phyloP scores from a whole-genome alignment of 352 stramenopile genomes.

The Phytopythium sindhum region DNA sequence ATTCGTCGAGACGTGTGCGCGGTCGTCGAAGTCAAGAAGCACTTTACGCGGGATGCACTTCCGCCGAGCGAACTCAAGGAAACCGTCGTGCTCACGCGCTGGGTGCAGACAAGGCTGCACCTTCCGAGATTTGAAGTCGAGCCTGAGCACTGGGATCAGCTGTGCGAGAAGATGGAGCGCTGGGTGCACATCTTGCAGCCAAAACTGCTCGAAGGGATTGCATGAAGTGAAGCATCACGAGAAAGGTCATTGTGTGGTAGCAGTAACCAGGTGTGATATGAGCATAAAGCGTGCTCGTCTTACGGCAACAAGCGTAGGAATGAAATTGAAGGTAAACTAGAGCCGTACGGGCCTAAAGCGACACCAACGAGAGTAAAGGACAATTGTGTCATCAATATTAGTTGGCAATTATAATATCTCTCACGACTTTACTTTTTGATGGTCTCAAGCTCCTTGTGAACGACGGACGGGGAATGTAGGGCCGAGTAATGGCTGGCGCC shows the following conservation, averaged over 20 bases:
- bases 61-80: not conserved
- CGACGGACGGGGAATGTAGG: not conserved
- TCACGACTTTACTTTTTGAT: not conserved
- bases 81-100: constrained; percentile 18
- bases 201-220: constrained; percentile 9
- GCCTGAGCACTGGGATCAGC: constrained; percentile 9
- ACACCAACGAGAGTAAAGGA: not conserved
- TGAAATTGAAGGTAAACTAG: not conserved
- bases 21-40: constrained; percentile 15
- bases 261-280: not conserved
- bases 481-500: not conserved
- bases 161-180: constrained; percentile 14
- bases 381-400: too few species aligned
- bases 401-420: not conserved
- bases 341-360: not conserved
- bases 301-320: not conserved
- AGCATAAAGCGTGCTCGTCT: not conserved
- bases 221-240: constrained; percentile 2
- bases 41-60: not conserved
- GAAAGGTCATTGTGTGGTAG: not conserved
- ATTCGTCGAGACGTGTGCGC: constrained; percentile 19
- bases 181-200: constrained; percentile 18
- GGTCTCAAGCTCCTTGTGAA: not conserved
- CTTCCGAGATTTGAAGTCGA: constrained; percentile 8
- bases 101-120: constrained; percentile 19